Percentiles rank a stretch among this genome's conserved stretches.
Conservation (phyloP, 2,329 filamentous ascomycete species). For the Balansia obtecta region DNA sequence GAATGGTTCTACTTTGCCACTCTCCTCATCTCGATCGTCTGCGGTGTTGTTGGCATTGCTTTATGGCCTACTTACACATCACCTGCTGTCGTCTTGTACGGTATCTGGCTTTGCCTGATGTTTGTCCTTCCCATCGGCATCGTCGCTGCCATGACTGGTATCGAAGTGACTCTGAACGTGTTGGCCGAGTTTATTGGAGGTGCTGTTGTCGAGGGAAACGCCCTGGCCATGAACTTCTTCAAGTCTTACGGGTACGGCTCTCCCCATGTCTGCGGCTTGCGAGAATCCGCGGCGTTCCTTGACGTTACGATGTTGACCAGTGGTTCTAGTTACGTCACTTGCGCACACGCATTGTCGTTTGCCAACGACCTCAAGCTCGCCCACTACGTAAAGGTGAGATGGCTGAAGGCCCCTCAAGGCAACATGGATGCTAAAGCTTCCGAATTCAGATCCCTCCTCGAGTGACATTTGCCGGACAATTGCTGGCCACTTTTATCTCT, state of each 20-base stretch:
- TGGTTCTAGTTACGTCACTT: constrained; percentile 17
- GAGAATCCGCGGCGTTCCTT: background rate
- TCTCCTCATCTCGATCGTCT: constrained; percentile 17
- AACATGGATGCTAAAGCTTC: background rate
- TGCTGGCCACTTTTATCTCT: constrained; percentile 22
- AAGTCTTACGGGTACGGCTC: constrained; percentile 23
- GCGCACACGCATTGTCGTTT: constrained; percentile 23
- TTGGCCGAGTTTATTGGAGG: constrained; percentile 37
- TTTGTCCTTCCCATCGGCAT: constrained; percentile 33
- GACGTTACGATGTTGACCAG: background rate
- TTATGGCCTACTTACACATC: constrained; percentile 31
- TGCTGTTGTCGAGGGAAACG: constrained; percentile 27
- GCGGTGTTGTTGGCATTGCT: constrained; percentile 23
- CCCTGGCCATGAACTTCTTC: constrained; percentile 35
- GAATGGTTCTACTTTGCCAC: constrained; percentile 33
- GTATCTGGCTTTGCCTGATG: constrained; percentile 26
- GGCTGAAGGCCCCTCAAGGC: background rate
- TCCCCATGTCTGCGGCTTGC: background rate
- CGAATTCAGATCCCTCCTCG: constrained; percentile 19
- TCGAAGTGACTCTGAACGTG: constrained; percentile 30
- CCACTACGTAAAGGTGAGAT: constrained; percentile 29
- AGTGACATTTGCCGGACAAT: constrained; percentile 23
- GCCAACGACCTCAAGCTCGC: constrained; percentile 23
- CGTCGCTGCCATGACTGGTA: constrained; percentile 29
- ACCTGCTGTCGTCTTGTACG: constrained; percentile 29